phyloP scores from a whole-genome alignment of 1,139 yeast genomes.

The Hansenula anomala region DNA sequence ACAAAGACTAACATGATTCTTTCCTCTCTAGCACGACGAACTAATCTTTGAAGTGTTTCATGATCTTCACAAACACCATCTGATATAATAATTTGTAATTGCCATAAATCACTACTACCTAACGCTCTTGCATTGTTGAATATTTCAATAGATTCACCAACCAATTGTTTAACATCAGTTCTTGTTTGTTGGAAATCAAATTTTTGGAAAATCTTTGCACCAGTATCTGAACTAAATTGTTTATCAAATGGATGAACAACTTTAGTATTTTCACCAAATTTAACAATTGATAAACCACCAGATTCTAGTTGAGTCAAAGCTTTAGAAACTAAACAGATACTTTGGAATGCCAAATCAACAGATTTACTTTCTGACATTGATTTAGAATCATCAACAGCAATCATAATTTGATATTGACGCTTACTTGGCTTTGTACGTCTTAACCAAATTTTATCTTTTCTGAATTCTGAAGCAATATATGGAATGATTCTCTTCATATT shows the following conservation, averaged over 20 bases:
- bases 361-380: slow-evolving; percentile 95
- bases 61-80: slow-evolving; percentile 98
- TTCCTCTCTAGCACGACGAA: slow-evolving; percentile 88
- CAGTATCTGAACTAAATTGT: slow-evolving; percentile 80
- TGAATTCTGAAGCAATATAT: slow-evolving; percentile 94
- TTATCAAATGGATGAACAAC: slow-evolving; percentile 88
- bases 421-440: slow-evolving; percentile 96
- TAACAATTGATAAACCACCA: slow-evolving; percentile 86
- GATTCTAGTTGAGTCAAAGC: slow-evolving; percentile 93
- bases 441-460: slow-evolving; percentile 98
- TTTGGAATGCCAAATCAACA: slow-evolving; percentile 87
- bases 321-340: slow-evolving; percentile 90
- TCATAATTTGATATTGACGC: slow-evolving; percentile 96
- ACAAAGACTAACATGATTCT: slow-evolving; percentile 95
- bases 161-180: slow-evolving; percentile 77
- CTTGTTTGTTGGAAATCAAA: slow-evolving; percentile 86
- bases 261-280: slow-evolving; percentile 82
- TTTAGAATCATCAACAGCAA: slow-evolving; percentile 95
- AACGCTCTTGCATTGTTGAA: slow-evolving; percentile 61
- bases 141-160: slow-evolving; percentile 64
- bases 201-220: slow-evolving; percentile 80
- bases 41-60: slow-evolving; percentile 72
- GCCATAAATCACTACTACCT: slow-evolving; percentile 75
- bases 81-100: slow-evolving; percentile 83
- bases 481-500: slow-evolving; percentile 98